A percentile compares a stretch with the other conserved stretches of the same genome.
Evolutionary conservation across 148 eudicot species (phyloP).

Genomic region (Rhododendron mucronatum): DNA sequence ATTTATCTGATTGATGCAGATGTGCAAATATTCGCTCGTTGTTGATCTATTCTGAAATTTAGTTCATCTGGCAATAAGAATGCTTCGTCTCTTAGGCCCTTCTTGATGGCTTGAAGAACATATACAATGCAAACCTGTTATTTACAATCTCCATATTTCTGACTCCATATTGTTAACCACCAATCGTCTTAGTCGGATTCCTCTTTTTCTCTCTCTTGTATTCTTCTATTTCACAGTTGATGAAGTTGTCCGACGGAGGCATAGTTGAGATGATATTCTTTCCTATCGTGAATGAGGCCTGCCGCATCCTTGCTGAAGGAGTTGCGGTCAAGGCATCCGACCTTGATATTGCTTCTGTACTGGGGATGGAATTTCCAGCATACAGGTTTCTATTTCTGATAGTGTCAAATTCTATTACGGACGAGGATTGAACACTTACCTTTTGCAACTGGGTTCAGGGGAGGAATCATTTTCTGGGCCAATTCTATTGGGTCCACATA

Average conservation of each 20-base stretch:
- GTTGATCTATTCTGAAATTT: background rate
- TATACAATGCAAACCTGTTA: background rate
- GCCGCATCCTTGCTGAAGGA: constrained; percentile 33
- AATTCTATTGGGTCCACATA: constrained; percentile 23
- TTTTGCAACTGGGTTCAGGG: constrained; percentile 14
- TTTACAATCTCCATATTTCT: background rate
- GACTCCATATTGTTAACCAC: background rate
- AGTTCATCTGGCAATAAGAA: background rate
- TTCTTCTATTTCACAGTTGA: constrained; percentile 14
- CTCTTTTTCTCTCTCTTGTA: background rate
- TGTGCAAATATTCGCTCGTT: background rate
- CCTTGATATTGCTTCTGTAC: constrained; percentile 38
- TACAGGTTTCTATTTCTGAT: constrained; percentile 24
- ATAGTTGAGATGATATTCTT: constrained; percentile 38
- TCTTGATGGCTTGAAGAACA: background rate
- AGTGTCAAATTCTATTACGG: background rate
- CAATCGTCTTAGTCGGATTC: background rate
- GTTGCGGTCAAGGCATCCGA: constrained; percentile 29
- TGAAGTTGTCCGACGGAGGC: constrained; percentile 21
- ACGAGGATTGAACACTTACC: background rate
- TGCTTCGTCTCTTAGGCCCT: background rate
- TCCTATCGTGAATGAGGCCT: constrained; percentile 38
- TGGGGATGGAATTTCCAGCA: constrained; percentile 34
- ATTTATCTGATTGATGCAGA: background rate
- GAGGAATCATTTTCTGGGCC: constrained; percentile 38